These are phyloP conservation scores for Stipa capillata DNA, from an alignment of 176 grass and related monocot genomes.

Conservation along the genomic window DNA sequence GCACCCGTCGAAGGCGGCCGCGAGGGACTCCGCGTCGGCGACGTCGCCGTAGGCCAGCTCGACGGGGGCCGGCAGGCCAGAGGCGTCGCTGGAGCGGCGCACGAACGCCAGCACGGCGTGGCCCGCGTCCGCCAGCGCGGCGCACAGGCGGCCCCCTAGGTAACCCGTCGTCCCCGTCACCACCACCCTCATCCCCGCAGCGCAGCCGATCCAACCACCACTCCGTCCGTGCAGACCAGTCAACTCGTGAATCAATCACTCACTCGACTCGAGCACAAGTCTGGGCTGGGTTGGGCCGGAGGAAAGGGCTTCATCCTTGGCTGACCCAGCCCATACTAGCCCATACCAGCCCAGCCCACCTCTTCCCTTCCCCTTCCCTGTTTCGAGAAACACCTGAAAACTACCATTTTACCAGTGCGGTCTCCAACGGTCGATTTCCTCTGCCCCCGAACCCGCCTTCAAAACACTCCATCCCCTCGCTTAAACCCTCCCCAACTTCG, in stretches of 20 bases:
- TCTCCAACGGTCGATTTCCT: constrained; percentile 42
- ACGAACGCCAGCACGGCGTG: constrained; percentile 64
- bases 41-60: constrained; percentile 81
- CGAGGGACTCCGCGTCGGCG: constrained; percentile 58
- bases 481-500: constrained; percentile 13
- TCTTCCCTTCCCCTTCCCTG: neutral
- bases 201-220: neutral
- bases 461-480: neutral
- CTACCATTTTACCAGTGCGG: constrained; percentile 6
- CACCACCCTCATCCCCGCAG: constrained; percentile 45
- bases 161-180: constrained; percentile 81
- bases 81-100: constrained; percentile 57
- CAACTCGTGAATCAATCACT: neutral
- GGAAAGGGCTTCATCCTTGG: neutral
- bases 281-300: neutral
- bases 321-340: neutral
- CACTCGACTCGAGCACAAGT: neutral
- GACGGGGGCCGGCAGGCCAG: constrained; percentile 3
- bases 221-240: too few relatives aligned
- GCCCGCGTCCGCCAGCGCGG: constrained; percentile 46
- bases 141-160: constrained; percentile 63
- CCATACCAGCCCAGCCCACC: neutral
- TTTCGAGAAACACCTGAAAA: neutral
- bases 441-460: neutral
- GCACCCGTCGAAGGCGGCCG: constrained; percentile 50